phyloP scores from a whole-genome alignment of 371 early-diverging fungal genomes.

The Rhizopus microsporus region DNA sequence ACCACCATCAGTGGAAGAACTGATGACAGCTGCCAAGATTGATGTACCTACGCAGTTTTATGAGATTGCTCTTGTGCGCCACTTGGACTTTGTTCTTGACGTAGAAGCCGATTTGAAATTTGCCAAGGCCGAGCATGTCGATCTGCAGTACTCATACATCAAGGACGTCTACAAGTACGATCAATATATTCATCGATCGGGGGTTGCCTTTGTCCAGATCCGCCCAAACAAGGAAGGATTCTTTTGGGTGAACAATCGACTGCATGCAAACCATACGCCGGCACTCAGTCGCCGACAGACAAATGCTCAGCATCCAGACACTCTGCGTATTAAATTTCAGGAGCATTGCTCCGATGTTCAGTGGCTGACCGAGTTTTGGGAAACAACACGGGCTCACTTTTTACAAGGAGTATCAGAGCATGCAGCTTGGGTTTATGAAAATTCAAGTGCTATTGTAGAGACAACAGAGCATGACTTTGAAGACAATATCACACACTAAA shows the following conservation, averaged over 20 bases:
- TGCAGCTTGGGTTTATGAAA: constrained; percentile 35
- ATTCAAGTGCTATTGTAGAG: constrained; percentile 22
- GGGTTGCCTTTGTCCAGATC: constrained; percentile 91
- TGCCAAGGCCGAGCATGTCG: constrained; percentile 44
- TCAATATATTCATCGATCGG: constrained; percentile 91
- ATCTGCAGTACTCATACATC: constrained; percentile 71
- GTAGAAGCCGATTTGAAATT: constrained; percentile 85
- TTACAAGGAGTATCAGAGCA: constrained; percentile 9
- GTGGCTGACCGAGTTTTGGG: constrained; percentile 65
- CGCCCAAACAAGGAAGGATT: constrained; percentile 74
- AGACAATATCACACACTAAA: constrained; percentile 1
- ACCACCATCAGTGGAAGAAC: constrained; percentile 64
- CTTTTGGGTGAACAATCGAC: constrained; percentile 88
- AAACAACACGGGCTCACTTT: constrained; percentile 44
- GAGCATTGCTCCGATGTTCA: constrained; percentile 55
- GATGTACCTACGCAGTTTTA: constrained; percentile 76
- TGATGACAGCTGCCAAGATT: constrained; percentile 40
- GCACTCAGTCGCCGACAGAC: constrained; percentile 40
- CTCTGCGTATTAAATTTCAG: constrained; percentile 53
- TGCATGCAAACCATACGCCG: constrained; percentile 72
- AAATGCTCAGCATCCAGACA: constrained; percentile 53
- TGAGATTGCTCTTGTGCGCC: constrained; percentile 79
- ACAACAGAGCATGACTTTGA: neutral
- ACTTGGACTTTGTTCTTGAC: constrained; percentile 89
- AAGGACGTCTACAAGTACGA: constrained; percentile 73